phyloP scores from a whole-genome alignment of 1,284 basidiomycete species.

The Singerocomus rubriflavus region DNA sequence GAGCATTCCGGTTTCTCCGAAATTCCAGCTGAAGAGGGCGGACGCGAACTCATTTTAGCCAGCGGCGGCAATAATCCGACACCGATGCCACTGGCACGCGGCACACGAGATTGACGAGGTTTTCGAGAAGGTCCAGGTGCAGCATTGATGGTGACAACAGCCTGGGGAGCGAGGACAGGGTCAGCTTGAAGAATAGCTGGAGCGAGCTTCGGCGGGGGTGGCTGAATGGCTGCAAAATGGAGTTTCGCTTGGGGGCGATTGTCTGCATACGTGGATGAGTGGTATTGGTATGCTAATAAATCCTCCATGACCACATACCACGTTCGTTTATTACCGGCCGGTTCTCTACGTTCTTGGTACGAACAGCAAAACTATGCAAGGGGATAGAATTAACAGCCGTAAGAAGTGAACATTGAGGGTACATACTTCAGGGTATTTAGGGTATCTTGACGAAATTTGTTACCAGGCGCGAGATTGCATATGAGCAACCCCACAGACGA shows the following conservation, averaged over 20 bases:
- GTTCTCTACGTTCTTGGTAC: slow-evolving; percentile 80
- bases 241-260: slow-evolving; percentile 52
- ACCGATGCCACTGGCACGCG: slow-evolving; percentile 31
- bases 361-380: slow-evolving; percentile 62
- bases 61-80: slow-evolving; percentile 22
- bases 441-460: slow-evolving; percentile 77
- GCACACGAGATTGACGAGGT: slow-evolving; percentile 35
- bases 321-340: slow-evolving; percentile 71
- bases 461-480: slow-evolving; percentile 79
- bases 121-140: slow-evolving; percentile 32
- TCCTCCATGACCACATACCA: slow-evolving; percentile 39
- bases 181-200: slow-evolving; percentile 37
- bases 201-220: slow-evolving; percentile 44
- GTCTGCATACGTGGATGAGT: slow-evolving; percentile 36
- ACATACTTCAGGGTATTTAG: slow-evolving; percentile 79
- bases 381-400: neutral
- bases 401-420: neutral
- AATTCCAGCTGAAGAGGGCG: slow-evolving; percentile 12
- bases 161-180: slow-evolving; percentile 17
- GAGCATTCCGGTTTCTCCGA: slow-evolving; percentile 22
- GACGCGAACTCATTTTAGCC: slow-evolving; percentile 21
- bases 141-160: slow-evolving; percentile 10
- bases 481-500: slow-evolving; percentile 73
- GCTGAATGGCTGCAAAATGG: slow-evolving; percentile 60
- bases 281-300: neutral